Conservation (phyloP, 371 early-diverging fungal species). For the Actinomortierella ambigua region DNA sequence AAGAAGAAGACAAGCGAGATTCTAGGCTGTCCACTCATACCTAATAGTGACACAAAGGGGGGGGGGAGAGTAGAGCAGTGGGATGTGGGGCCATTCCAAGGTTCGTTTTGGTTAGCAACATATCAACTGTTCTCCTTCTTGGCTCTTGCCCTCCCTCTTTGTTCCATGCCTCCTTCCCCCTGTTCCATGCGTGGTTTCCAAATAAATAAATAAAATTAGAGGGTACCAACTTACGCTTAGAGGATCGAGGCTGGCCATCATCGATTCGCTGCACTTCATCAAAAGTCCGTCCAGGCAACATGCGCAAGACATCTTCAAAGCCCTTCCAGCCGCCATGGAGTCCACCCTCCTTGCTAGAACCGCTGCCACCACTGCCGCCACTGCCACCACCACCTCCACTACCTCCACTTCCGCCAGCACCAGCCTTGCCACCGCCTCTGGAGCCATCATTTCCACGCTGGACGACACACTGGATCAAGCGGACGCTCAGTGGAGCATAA, state of each 20-base stretch:
- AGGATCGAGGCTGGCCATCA: constrained; percentile 53
- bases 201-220: background rate
- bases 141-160: background rate
- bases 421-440: constrained; percentile 24
- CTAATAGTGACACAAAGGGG: constrained; percentile 20
- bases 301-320: constrained; percentile 80
- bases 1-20: constrained; percentile 89
- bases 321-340: constrained; percentile 78
- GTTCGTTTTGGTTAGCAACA: background rate
- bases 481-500: constrained; percentile 88
- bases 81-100: background rate
- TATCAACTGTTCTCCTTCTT: background rate
- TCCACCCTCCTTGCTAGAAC: constrained; percentile 26
- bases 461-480: constrained; percentile 85
- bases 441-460: constrained; percentile 31
- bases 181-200: background rate
- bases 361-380: background rate
- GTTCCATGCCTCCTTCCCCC: background rate
- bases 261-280: constrained; percentile 76
- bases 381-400: constrained; percentile 9
- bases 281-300: constrained; percentile 79
- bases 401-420: constrained; percentile 9
- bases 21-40: constrained; percentile 59
- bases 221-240: constrained; percentile 53
- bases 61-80: constrained; percentile 1